Percentiles rank a stretch among this genome's conserved stretches.
Evolutionary conservation across 805 yeast species (phyloP).

Genomic region (Metschnikowia shivogae): DNA sequence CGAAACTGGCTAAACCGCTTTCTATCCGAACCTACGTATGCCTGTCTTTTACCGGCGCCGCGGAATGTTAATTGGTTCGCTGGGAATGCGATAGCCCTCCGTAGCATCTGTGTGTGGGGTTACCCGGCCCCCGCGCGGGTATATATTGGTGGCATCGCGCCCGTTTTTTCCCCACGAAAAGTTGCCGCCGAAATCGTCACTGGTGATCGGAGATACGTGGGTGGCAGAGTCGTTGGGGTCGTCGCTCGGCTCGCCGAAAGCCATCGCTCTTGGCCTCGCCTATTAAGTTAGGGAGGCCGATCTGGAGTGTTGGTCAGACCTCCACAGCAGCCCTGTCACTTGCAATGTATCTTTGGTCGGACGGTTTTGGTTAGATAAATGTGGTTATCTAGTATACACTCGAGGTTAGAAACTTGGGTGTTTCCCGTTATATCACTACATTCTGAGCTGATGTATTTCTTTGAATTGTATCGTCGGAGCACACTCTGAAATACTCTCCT

Average conservation of each 20-base stretch:
- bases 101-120: background rate
- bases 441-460: background rate
- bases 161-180: constrained; percentile 24
- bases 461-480: too few relatives aligned
- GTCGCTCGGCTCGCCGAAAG: constrained; percentile 23
- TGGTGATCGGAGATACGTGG: constrained; percentile 26
- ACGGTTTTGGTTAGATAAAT: constrained; percentile 35
- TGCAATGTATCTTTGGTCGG: constrained; percentile 16
- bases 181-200: constrained; percentile 35
- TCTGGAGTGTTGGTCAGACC: constrained; percentile 15
- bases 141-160: constrained; percentile 3
- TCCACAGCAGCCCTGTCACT: constrained; percentile 7
- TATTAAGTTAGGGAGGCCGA: constrained; percentile 37
- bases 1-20: too few relatives aligned
- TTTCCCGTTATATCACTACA: constrained; percentile 47
- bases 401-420: constrained; percentile 32
- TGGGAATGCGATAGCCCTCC: too few relatives aligned
- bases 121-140: constrained; percentile 15
- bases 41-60: too few relatives aligned
- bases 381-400: constrained; percentile 41
- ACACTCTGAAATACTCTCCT: too few relatives aligned
- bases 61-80: too few relatives aligned
- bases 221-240: constrained; percentile 8
- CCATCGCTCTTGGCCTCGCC: constrained; percentile 28
- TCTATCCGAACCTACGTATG: too few relatives aligned